These are phyloP conservation scores for Zanthoxylum bungeanum DNA, from an alignment of 345 rosid genomes.

Conservation along the genomic window DNA sequence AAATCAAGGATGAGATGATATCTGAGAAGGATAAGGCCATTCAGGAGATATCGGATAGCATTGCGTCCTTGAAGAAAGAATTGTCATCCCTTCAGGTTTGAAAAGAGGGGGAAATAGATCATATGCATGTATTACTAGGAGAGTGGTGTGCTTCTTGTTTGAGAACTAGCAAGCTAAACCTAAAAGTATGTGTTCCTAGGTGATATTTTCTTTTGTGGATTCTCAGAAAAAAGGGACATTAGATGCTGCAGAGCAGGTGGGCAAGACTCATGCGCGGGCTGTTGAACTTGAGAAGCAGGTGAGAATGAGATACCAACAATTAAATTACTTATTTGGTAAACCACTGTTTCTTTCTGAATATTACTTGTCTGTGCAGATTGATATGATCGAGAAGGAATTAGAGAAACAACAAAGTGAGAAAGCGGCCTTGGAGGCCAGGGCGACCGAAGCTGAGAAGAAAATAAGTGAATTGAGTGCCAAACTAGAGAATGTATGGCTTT, in stretches of 20 bases:
- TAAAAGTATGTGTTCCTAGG: too few relatives aligned
- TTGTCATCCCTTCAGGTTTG: constrained; percentile 70
- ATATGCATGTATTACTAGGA: background rate
- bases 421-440: constrained; percentile 47
- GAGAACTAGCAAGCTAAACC: background rate
- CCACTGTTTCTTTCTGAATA: constrained; percentile 14
- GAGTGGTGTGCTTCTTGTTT: background rate
- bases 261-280: constrained; percentile 68
- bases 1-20: constrained; percentile 52
- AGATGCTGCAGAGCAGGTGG: constrained; percentile 62
- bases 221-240: constrained; percentile 48
- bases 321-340: background rate
- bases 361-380: constrained; percentile 46
- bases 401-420: constrained; percentile 54
- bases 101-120: background rate
- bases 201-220: constrained; percentile 15
- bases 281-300: constrained; percentile 85
- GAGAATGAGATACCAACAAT: background rate
- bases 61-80: constrained; percentile 62
- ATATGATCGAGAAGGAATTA: constrained; percentile 49
- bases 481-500: constrained; percentile 53
- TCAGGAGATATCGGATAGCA: constrained; percentile 47
- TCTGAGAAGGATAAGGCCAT: constrained; percentile 64
- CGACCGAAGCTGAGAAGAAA: constrained; percentile 61
- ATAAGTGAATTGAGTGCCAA: constrained; percentile 46